Evolutionary conservation across 2,329 filamentous ascomycete species (phyloP).

Genomic region (Pestalotiopsis sp.): DNA sequence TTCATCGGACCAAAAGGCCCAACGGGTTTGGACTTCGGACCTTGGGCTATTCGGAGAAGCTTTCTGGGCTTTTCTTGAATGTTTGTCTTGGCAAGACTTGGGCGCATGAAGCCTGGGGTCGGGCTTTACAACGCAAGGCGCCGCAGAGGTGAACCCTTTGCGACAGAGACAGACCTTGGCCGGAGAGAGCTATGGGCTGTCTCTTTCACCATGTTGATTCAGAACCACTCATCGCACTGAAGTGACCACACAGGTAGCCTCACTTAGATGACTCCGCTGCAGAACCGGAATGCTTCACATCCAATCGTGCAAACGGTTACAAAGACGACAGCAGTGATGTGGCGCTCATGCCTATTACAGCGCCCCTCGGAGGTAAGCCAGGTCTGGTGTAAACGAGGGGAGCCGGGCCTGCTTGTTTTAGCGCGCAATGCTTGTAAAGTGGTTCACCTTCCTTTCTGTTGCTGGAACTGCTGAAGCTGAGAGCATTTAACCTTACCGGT

Average conservation of each 20-base stretch:
- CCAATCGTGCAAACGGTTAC: background rate
- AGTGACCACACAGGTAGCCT: background rate
- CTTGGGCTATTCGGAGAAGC: background rate
- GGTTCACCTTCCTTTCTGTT: background rate
- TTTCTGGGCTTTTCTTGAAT: background rate
- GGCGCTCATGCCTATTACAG: background rate
- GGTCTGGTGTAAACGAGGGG: background rate
- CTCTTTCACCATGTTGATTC: background rate
- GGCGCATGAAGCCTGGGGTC: background rate
- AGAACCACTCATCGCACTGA: too few species aligned
- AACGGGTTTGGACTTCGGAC: background rate
- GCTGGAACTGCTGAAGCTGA: background rate
- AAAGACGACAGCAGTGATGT: background rate
- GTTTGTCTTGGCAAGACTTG: background rate
- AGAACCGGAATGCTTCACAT: background rate
- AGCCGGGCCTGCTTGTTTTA: slow-evolving; percentile 1
- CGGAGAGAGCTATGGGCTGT: background rate
- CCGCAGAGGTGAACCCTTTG: background rate
- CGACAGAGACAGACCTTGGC: too few species aligned
- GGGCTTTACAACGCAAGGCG: background rate
- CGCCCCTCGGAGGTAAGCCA: background rate
- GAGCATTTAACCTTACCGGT: background rate
- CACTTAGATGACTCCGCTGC: background rate
- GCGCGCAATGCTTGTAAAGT: slow-evolving; percentile 7
- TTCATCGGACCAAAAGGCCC: background rate